Percentiles rank a stretch among this genome's conserved stretches.
Evolutionary conservation across 805 yeast species (phyloP).

Genomic region (Spathaspora passalidarum): DNA sequence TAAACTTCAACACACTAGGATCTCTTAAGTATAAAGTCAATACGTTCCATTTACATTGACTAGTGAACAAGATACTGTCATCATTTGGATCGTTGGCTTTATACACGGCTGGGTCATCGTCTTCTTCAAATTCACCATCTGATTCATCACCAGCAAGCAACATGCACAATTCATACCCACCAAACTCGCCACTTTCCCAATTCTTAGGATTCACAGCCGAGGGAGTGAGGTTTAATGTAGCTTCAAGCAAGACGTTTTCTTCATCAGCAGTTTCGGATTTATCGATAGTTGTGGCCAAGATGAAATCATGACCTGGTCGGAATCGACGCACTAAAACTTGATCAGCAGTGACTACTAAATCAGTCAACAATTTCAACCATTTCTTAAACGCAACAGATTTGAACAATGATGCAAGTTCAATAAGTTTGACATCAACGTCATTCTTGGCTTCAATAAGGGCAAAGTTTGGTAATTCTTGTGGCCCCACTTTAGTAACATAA

Average conservation of each 20-base stretch:
- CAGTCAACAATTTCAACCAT: conserved; percentile 66
- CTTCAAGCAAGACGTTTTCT: conserved; percentile 59
- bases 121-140: conserved; percentile 44
- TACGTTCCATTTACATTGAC: conserved; percentile 82
- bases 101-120: conserved; percentile 87
- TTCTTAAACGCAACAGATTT: conserved; percentile 61
- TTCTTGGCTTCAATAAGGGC: conserved; percentile 18
- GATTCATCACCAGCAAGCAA: conserved; percentile 46
- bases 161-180: conserved; percentile 95
- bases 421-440: conserved; percentile 39
- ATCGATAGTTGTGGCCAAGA: conserved; percentile 72
- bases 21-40: conserved; percentile 78
- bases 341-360: conserved; percentile 58
- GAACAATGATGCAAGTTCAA: conserved; percentile 56
- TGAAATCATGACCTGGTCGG: conserved; percentile 93
- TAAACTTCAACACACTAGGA: conserved; percentile 80
- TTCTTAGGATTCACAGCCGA: conserved; percentile 49
- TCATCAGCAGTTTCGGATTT: conserved; percentile 32
- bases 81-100: conserved; percentile 50
- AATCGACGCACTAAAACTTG: conserved; percentile 78
- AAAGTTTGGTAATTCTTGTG: conserved; percentile 59
- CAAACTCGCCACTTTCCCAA: conserved; percentile 87
- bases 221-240: conserved; percentile 80
- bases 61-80: conserved; percentile 74
- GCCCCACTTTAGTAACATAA: conserved; percentile 29